Evolutionary conservation across 257 asterid species (phyloP), one percentile per base, ranked within the genome.

Genomic region (Eucommia ulmoides): DNA sequence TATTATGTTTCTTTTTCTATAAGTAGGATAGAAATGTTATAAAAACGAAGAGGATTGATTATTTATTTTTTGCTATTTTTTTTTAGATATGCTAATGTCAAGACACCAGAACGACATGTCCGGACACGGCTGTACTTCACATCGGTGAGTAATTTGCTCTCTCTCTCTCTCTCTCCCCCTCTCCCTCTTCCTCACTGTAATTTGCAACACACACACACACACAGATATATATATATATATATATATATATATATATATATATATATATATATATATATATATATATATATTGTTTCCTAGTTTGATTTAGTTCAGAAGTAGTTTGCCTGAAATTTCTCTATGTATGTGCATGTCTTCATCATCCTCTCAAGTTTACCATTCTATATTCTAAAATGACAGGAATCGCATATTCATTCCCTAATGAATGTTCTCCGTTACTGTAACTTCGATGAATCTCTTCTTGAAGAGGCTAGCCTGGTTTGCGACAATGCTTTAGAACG

Each of bases 351-450:
- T n/a, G n/a, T n/a, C n/a, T n/a, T n/a, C n/a, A n/a, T n/a, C n/a
- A n/a, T n/a, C n/a, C n/a, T n/a, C n/a, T n/a, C n/a, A n/a, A n/a
- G n/a, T n/a, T n/a, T n/a, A n/a, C n/a, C n/a, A n/a, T n/a, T n/a
- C n/a, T n/a, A 35, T 11, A 44, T 62, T 47, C 49, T 56, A 54
- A 25, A 52, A 61, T 69, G 55, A 53, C 69, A 91, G 98, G 98
- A 91, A 74, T 91, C 98, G 14, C 98, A 91, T 67, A 86, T 91
- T 35, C 98, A 91, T 67, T 91, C 98, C 17, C 61, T 91, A 72
- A 86, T 91, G 93, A 91, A 91, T 55, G 98, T 91, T 55, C 92
- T 91, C 69, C 98, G 98, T 33, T 91, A 91, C 53, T 91, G 98
- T 79, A 79, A 91, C 62, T 66, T 91, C 77, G 96, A 91, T 52